These are phyloP conservation scores for Yarrowia keelungensis DNA, from an alignment of 805 yeast genomes.

Conservation along the genomic window DNA sequence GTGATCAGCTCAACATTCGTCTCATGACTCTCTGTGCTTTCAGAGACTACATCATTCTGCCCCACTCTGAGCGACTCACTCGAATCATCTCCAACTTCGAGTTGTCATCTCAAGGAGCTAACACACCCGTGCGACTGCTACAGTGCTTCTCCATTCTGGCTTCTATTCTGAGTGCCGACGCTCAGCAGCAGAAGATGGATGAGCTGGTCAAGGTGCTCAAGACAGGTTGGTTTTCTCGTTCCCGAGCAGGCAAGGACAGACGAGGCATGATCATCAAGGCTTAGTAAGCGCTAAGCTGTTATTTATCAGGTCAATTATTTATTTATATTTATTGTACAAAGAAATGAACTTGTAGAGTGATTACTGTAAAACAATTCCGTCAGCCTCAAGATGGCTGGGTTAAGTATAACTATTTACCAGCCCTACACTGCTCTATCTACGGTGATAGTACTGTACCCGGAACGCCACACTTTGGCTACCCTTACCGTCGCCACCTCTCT, in stretches of 20 bases:
- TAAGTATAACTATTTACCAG: no score
- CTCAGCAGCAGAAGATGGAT: slow-evolving; percentile 65
- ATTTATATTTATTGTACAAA: slow-evolving; percentile 17
- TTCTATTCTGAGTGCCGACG: slow-evolving; percentile 60
- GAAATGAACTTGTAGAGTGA: no score
- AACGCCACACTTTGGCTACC: no score
- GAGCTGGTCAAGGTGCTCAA: slow-evolving; percentile 52
- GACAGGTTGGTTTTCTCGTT: slow-evolving; percentile 46
- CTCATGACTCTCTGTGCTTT: slow-evolving; percentile 48
- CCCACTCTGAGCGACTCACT: slow-evolving; percentile 46
- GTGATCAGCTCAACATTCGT: slow-evolving; percentile 45
- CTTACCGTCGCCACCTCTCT: not conserved
- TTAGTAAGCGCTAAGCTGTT: not conserved
- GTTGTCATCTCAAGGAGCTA: slow-evolving; percentile 41
- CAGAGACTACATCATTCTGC: slow-evolving; percentile 50
- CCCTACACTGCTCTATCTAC: no score
- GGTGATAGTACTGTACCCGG: no score
- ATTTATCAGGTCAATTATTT: not conserved
- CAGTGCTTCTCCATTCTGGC: slow-evolving; percentile 70
- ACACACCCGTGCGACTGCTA: slow-evolving; percentile 52
- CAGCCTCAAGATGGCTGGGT: no score
- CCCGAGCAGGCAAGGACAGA: slow-evolving; percentile 47
- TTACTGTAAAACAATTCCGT: no score
- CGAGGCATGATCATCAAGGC: slow-evolving; percentile 43
- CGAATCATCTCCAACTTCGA: slow-evolving; percentile 41